These are phyloP conservation scores for Cucurbita argyrosperma DNA, from an alignment of 306 rosid species.

Conservation along the genomic window DNA sequence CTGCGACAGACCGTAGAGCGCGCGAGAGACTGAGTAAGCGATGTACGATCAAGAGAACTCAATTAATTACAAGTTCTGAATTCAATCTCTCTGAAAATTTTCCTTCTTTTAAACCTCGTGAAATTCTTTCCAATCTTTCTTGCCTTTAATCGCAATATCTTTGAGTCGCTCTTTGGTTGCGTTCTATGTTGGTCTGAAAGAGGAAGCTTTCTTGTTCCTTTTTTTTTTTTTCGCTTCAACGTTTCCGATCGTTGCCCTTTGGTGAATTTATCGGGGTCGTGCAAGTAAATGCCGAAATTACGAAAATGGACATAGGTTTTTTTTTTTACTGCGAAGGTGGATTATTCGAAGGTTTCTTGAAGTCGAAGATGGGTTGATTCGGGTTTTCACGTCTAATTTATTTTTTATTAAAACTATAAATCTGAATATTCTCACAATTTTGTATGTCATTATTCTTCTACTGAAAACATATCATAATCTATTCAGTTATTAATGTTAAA, in stretches of 20 bases:
- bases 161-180: constrained; percentile 21
- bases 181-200: constrained; percentile 52
- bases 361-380: not conserved
- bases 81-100: constrained; percentile 10
- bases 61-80: constrained; percentile 1
- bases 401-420: not conserved
- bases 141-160: constrained; percentile 4
- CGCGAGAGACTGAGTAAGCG: constrained; percentile 9
- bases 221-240: not conserved
- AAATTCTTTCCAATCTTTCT: not conserved
- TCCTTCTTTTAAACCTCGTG: not conserved
- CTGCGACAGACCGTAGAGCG: constrained; percentile 20
- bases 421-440: not conserved
- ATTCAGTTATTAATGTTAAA: not conserved
- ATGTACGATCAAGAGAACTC: constrained; percentile 29
- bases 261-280: not conserved
- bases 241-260: constrained; percentile 6
- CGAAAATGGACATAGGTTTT: not conserved
- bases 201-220: constrained; percentile 24
- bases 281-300: not conserved
- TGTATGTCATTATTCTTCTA: no score
- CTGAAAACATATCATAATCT: not conserved
- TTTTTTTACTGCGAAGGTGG: not conserved
- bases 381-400: not conserved
- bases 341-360: no score